A percentile compares a stretch with the other conserved stretches of the same genome.
Evolutionary conservation across 306 rosid species (phyloP).

Genomic region (Dryas drummondii): DNA sequence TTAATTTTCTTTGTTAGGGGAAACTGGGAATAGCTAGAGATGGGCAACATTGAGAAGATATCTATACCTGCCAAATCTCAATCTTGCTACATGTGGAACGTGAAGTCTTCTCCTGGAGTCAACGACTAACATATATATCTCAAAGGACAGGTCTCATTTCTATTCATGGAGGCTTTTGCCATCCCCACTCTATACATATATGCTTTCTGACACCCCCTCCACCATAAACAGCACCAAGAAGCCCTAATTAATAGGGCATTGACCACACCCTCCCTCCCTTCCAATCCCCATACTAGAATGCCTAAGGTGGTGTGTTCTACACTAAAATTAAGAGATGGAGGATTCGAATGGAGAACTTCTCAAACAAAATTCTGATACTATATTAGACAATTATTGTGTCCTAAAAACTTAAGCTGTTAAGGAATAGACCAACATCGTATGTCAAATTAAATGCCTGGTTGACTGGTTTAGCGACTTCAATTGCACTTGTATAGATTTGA

Average conservation of each 20-base stretch:
- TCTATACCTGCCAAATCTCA: background rate
- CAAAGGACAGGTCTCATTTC: background rate
- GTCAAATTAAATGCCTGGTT: too few relatives aligned
- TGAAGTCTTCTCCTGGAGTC: conserved; percentile 15
- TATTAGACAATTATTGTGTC: too few relatives aligned
- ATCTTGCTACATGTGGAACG: background rate
- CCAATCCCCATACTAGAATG: too few relatives aligned
- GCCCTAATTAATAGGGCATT: background rate
- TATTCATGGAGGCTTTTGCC: background rate
- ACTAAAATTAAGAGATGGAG: too few relatives aligned
- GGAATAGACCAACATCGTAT: too few relatives aligned
- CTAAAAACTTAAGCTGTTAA: too few relatives aligned
- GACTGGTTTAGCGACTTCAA: too few relatives aligned
- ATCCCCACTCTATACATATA: background rate
- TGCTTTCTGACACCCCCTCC: conserved; percentile 15
- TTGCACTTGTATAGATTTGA: too few relatives aligned
- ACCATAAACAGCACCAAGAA: background rate
- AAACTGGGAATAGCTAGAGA: too few relatives aligned
- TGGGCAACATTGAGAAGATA: background rate
- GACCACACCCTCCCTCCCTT: background rate
- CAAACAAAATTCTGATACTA: too few relatives aligned
- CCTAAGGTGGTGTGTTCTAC: background rate
- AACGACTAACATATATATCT: background rate
- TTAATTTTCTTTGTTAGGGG: background rate
- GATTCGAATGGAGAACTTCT: too few relatives aligned